Conservation (phyloP, 1,284 basidiomycete genomes). For the Fomitopsis betulina region DNA sequence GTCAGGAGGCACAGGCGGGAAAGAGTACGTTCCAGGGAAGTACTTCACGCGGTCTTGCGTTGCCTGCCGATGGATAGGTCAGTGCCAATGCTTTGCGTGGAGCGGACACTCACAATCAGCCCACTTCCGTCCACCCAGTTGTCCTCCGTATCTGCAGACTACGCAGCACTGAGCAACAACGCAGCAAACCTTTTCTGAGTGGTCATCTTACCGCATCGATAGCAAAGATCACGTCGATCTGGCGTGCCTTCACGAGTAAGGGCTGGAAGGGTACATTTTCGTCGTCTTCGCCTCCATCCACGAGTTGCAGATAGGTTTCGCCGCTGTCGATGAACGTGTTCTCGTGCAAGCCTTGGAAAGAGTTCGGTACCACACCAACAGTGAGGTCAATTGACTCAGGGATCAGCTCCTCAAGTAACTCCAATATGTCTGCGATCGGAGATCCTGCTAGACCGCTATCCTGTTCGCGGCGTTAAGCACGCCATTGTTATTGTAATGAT, state of each 20-base stretch:
- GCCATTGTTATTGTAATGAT: neutral
- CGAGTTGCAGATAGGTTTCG: constrained; percentile 29
- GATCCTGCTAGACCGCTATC: constrained; percentile 17
- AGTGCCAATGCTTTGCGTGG: too few relatives aligned
- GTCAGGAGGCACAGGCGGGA: constrained; percentile 35
- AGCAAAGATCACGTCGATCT: constrained; percentile 47
- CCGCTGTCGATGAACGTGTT: constrained; percentile 33
- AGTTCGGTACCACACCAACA: constrained; percentile 32
- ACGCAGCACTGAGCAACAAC: neutral
- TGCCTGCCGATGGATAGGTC: constrained; percentile 19
- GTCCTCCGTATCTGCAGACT: constrained; percentile 28
- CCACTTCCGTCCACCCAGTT: constrained; percentile 36
- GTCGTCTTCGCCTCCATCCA: constrained; percentile 40
- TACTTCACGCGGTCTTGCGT: constrained; percentile 35
- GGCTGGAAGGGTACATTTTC: constrained; percentile 50
- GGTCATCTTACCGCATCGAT: constrained; percentile 40
- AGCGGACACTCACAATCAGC: constrained; percentile 32
- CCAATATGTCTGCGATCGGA: constrained; percentile 20
- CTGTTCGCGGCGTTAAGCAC: constrained; percentile 2
- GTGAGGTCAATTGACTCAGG: constrained; percentile 25
- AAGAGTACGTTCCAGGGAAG: constrained; percentile 34
- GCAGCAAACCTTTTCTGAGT: neutral
- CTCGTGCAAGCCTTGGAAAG: constrained; percentile 37
- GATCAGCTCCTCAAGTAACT: constrained; percentile 21
- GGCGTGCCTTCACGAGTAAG: constrained; percentile 45